Evolutionary conservation across 805 yeast genomes (phyloP).

Genomic region (Saccharomycopsis fermentans): DNA sequence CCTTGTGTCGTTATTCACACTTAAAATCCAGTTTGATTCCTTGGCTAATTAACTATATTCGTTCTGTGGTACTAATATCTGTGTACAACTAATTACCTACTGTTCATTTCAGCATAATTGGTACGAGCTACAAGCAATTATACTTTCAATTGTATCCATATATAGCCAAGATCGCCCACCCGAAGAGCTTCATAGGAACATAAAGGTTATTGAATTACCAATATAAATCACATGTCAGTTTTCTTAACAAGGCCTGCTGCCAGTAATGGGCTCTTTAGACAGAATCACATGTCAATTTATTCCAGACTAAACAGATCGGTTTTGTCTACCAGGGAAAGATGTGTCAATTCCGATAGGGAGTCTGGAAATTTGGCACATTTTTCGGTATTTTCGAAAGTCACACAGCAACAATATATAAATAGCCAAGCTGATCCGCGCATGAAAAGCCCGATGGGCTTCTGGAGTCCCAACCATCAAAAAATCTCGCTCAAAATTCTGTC

Average conservation of each 20-base stretch:
- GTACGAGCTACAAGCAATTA: neutral
- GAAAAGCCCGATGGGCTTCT: too few species aligned
- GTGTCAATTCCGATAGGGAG: neutral
- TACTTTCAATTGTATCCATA: too few species aligned
- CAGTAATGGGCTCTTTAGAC: neutral
- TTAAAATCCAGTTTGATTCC: neutral
- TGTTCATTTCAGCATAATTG: neutral
- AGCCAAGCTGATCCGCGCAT: neutral
- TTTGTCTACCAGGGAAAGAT: neutral
- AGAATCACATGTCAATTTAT: neutral
- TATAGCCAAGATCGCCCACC: too few species aligned
- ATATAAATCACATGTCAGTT: neutral
- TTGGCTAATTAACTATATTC: neutral
- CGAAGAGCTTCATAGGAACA: too few species aligned
- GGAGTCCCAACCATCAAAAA: too few species aligned
- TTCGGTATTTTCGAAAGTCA: too few species aligned
- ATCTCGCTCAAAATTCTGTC: too few species aligned
- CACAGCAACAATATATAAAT: neutral
- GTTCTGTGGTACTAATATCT: neutral
- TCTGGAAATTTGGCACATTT: neutral
- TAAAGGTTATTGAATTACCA: too few species aligned
- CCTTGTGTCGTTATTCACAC: too few species aligned
- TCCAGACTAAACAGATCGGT: neutral
- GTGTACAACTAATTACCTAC: neutral
- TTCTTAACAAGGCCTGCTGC: neutral